phyloP scores from a whole-genome alignment of 192 early-diverging fungal species.

The Thoreauomyces humboldtii region DNA sequence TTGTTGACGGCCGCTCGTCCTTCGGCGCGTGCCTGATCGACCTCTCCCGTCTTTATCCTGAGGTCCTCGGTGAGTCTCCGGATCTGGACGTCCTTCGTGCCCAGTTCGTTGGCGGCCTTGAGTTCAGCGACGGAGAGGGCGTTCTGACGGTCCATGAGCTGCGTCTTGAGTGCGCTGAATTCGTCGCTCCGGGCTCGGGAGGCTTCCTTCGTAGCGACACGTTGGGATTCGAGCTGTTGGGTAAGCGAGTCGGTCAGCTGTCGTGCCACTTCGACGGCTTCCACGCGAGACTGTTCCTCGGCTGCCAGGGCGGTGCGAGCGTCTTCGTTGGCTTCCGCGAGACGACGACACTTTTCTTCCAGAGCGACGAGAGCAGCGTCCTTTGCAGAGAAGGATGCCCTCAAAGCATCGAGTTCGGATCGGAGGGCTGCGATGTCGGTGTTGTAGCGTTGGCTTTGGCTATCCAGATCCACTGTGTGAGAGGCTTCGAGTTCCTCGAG shows the following conservation, averaged over 20 bases:
- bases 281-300: background rate
- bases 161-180: background rate
- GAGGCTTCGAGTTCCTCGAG: too few species aligned
- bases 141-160: background rate
- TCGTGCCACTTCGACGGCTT: background rate
- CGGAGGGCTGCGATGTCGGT: too few species aligned
- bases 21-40: background rate
- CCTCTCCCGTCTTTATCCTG: background rate
- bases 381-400: too few species aligned
- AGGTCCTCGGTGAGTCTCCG: conserved; percentile 6
- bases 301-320: background rate
- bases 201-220: background rate
- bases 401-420: too few species aligned
- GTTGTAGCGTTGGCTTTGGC: too few species aligned
- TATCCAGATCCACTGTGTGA: too few species aligned
- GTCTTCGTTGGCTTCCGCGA: too few species aligned
- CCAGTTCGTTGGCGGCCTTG: conserved; percentile 20
- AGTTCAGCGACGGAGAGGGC: conserved; percentile 9
- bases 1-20: background rate
- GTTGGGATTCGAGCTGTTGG: background rate
- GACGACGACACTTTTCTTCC: too few species aligned
- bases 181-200: background rate
- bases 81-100: conserved; percentile 9
- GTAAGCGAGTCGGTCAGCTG: background rate
- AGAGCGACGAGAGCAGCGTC: too few species aligned